A percentile compares a stretch with the other conserved stretches of the same genome.
phyloP scores from a whole-genome alignment of 129 eudicot genomes.

The Centaurea solstitialis region DNA sequence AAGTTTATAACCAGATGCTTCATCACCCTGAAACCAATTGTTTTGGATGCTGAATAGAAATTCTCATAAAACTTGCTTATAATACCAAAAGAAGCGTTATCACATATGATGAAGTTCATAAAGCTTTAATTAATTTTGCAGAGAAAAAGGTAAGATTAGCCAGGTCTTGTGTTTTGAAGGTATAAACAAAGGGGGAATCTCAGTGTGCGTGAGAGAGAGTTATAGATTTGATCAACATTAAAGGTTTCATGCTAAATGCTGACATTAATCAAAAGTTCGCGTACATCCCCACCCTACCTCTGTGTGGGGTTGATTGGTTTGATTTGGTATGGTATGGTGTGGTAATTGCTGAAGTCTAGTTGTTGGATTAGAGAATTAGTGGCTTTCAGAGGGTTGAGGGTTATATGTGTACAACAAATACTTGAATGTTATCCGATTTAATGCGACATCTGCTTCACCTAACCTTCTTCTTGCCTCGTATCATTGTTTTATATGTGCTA shows the following conservation, averaged over 20 bases:
- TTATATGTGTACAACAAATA: background rate
- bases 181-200: background rate
- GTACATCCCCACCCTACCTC: background rate
- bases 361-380: background rate
- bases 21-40: background rate
- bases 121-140: background rate
- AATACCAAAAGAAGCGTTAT: background rate
- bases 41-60: background rate
- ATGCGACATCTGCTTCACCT: background rate
- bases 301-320: background rate
- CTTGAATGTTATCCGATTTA: background rate
- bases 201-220: background rate
- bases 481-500: background rate
- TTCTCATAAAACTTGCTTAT: conserved; percentile 5
- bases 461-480: background rate
- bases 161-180: background rate
- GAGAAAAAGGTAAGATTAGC: conserved; percentile 3
- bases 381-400: background rate
- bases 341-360: background rate
- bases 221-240: background rate
- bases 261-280: background rate
- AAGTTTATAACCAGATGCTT: background rate
- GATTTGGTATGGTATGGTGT: background rate
- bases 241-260: background rate
- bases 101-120: conserved; percentile 6